Conservation (phyloP, 164 flowering plant species). For the Tinospora cordifolia region DNA sequence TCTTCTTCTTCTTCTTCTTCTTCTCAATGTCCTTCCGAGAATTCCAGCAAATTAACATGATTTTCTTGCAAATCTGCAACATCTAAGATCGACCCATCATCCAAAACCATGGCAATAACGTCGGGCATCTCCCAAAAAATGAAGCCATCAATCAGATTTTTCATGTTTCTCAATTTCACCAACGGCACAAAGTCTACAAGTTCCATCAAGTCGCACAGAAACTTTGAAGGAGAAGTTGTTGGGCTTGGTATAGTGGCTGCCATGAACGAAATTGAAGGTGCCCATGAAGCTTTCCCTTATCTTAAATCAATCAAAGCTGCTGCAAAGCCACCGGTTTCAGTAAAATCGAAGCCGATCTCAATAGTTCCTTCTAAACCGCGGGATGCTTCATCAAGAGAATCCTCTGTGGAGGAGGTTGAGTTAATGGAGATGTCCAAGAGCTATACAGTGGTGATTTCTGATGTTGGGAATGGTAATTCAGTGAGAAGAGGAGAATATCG, state of each 20-base stretch:
- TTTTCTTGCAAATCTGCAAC: not conserved
- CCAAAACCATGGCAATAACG: conserved; percentile 5
- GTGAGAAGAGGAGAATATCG: conserved; percentile 38
- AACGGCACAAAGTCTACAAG: conserved; percentile 17
- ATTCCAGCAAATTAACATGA: not conserved
- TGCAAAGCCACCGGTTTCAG: conserved; percentile 14
- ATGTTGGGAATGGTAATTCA: conserved; percentile 26
- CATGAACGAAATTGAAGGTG: conserved; percentile 22
- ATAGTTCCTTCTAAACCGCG: conserved; percentile 18
- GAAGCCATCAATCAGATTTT: conserved; percentile 21
- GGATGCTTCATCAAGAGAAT: conserved; percentile 13
- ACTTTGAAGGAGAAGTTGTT: conserved; percentile 28
- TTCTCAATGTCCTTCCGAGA: not conserved
- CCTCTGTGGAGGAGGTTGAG: conserved; percentile 19
- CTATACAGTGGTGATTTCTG: conserved; percentile 57
- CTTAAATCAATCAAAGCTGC: conserved; percentile 7
- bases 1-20: not conserved
- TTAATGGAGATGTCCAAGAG: conserved; percentile 47
- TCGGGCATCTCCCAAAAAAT: conserved; percentile 14
- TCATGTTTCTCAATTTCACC: conserved; percentile 24
- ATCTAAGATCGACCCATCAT: not conserved
- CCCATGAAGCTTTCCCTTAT: conserved; percentile 11
- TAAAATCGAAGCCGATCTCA: conserved; percentile 37
- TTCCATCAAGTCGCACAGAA: conserved; percentile 25
- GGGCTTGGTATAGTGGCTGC: conserved; percentile 52